Evolutionary conservation across 1,284 basidiomycete genomes (phyloP).

Genomic region (Rhodotorula sp.): DNA sequence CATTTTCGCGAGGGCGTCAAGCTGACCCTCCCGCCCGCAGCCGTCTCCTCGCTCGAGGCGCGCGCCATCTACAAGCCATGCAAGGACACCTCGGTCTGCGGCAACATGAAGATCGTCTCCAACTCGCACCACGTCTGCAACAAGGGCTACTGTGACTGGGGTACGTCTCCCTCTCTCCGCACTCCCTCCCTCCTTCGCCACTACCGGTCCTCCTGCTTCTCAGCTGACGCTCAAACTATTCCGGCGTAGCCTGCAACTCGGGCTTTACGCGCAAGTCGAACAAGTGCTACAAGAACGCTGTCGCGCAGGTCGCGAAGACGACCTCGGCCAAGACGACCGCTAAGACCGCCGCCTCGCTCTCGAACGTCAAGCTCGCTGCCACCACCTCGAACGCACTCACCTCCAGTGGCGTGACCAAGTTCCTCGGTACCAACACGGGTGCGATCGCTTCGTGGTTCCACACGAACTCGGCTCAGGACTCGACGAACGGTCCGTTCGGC

Average conservation of each 20-base stretch:
- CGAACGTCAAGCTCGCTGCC: background rate
- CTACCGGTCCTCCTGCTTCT: background rate
- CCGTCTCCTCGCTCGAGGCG: background rate
- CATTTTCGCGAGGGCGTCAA: no score
- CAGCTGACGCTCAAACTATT: background rate
- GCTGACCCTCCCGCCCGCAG: background rate
- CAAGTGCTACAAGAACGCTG: slow-evolving; percentile 2
- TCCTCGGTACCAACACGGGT: slow-evolving; percentile 21
- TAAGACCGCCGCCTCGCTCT: background rate
- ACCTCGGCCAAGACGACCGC: background rate
- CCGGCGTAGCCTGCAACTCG: slow-evolving; percentile 4
- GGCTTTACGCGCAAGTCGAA: background rate
- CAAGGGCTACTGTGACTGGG: slow-evolving; percentile 13
- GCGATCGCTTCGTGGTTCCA: slow-evolving; percentile 31
- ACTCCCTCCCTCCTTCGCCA: background rate
- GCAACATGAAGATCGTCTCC: slow-evolving; percentile 2
- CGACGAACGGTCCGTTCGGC: slow-evolving; percentile 26
- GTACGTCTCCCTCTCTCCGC: background rate
- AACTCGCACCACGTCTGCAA: slow-evolving; percentile 16
- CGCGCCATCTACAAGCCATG: slow-evolving; percentile 9
- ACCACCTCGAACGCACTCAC: background rate
- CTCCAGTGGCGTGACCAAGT: background rate
- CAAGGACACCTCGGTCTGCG: slow-evolving; percentile 2
- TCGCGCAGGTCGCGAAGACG: background rate
- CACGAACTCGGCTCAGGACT: slow-evolving; percentile 20